Conservation (phyloP, 768 basidiomycete genomes). For the Leccinum broughii region DNA sequence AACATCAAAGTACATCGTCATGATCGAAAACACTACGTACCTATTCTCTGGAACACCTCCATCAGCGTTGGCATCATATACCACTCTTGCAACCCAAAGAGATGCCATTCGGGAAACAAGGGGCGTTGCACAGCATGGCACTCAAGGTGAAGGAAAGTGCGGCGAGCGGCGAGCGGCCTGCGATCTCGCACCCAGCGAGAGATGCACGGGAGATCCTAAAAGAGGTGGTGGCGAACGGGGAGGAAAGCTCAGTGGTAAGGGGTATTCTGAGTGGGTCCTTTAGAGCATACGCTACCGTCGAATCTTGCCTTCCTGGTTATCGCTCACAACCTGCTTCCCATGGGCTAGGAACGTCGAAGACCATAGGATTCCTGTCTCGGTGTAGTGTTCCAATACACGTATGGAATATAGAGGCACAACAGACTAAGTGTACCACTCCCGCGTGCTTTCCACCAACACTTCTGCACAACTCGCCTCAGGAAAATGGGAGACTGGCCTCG, state of each 20-base stretch:
- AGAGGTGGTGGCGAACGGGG: too few species aligned
- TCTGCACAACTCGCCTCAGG: slow-evolving; percentile 66
- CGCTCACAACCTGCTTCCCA: too few species aligned
- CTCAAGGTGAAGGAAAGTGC: slow-evolving; percentile 73
- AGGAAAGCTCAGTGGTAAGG: slow-evolving; percentile 14
- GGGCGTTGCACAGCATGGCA: slow-evolving; percentile 56
- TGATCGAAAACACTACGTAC: slow-evolving; percentile 15
- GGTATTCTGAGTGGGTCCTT: slow-evolving; percentile 21
- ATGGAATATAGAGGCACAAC: slow-evolving; percentile 94
- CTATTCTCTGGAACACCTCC: slow-evolving; percentile 43
- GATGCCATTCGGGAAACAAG: slow-evolving; percentile 65
- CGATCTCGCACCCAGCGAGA: slow-evolving; percentile 71
- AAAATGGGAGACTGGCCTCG: slow-evolving; percentile 91
- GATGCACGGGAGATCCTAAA: slow-evolving; percentile 68
- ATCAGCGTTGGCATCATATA: slow-evolving; percentile 57
- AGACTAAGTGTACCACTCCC: slow-evolving; percentile 70
- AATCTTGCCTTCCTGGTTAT: too few species aligned
- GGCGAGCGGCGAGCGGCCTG: slow-evolving; percentile 66
- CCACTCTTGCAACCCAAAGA: slow-evolving; percentile 23
- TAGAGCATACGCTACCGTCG: too few species aligned
- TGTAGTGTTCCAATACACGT: too few species aligned
- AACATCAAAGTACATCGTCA: too few species aligned
- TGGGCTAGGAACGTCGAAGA: too few species aligned
- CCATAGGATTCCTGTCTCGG: too few species aligned
- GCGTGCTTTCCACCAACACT: slow-evolving; percentile 31